Base-by-base conservation (phyloP, 768 basidiomycete species). In the Xerocomellus amylosporus region DNA sequence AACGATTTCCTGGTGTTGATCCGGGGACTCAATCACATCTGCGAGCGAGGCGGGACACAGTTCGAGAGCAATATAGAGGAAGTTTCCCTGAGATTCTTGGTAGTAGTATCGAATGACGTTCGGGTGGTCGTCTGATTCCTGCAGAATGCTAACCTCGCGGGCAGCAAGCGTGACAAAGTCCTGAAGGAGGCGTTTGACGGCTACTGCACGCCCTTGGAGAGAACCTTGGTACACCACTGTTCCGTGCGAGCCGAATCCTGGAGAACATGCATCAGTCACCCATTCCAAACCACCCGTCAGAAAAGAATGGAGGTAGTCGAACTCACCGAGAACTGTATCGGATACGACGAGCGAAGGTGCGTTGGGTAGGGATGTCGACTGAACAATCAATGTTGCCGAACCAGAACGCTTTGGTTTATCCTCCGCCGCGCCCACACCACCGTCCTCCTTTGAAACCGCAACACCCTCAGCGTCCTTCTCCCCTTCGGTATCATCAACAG, bases 91-190 rank as follows among this genome's bases (percentile, higher is more conserved):
- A 4, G 88, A 79, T 75, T 98, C 96, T 77, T 98, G 94, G 73
- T 93, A 98, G 72, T 94, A 99, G 69, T 99, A 97, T 28, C 93
- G 88, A 62, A 98, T 95, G 69, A 99, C 97, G 74, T 99, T 98
- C 17, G 93, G 93, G 64, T 99, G 97, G 69, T 96, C 93, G 76
- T 99, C 97, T 44, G 91, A 90, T 69, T 97, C 94, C 74, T 98
- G 94, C 9, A 99, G 80, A 38, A 99, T 84, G 64, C 85, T 85
- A 26, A 98, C 94, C 77, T 99, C 97, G 44, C 95, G 90, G 4
- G 86, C 79, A 8, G 95, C 95, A 36, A 99, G 84, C 0, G 93
- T 96, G 51, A 96, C 92, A 63, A 98, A 98, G 71, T 98, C 95
- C 61, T 87, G 88, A 8, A 98, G 81, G 4, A 99, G 81, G 0